Base-by-base conservation (phyloP, 2,329 filamentous ascomycete genomes). In the Aspergillus viridinutans region DNA sequence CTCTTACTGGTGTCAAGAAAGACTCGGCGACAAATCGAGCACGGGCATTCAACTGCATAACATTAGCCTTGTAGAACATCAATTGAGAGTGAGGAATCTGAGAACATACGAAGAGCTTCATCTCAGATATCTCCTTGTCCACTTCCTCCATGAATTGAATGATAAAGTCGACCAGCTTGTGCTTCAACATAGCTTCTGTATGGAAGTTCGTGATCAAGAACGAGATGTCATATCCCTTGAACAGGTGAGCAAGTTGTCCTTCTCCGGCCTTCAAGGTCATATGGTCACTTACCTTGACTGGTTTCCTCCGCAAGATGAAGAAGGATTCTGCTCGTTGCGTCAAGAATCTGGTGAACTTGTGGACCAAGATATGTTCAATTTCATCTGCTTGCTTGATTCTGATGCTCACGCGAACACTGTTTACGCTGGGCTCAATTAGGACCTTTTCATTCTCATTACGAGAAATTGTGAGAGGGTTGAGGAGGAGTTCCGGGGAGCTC, bases 61-160 rank as follows among this genome's bases (percentile, higher is more conserved):
- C 21, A 56, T 69, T 78, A 65, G 55, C 47, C 59, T 38, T 42
- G 20, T 32, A 25, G 23, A 29, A n/a, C 3, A 53, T 25, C 8
- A 32, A 48, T 17, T 12, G 3, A 28, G 23, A 5, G 9, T 6
- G 12, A 50, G 12, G 42, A 9, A 17, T 12, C 45, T 17, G 12
- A 25, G 45, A 32, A 58, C 90, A 66, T 84, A 97, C 93, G 77
- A 99, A 99, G 69, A 99, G 88, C 84, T 99, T 99, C 94, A 99
- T 97, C 79, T 99, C 95, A 3, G 94, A 97, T 59, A 99, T 99
- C 77, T 99, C 94, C 82, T 99, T 99, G 76, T 99, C 95, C 4
- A 99, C 95, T 75, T 99, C 94, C 76, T 99, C 93, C 93, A 99
- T 97, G 71, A 99, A 99, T 71, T 97, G 88, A 64, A 99, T 97